phyloP scores from a whole-genome alignment of 2,329 filamentous ascomycete genomes.

The Phaeoacremonium minimum region DNA sequence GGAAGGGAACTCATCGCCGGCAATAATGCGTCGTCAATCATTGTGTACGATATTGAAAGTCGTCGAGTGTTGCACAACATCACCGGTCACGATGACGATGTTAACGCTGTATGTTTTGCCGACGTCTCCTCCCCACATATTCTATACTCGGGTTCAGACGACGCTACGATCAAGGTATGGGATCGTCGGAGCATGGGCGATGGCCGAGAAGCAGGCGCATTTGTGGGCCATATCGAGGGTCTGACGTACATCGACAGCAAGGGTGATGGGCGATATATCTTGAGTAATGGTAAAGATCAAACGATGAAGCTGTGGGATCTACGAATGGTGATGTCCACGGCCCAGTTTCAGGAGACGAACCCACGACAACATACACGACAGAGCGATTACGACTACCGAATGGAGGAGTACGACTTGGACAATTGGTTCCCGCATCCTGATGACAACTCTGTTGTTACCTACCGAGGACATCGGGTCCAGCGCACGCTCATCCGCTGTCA shows the following conservation, averaged over 20 bases:
- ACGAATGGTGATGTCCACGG: slow-evolving; percentile 77
- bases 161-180: slow-evolving; percentile 93
- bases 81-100: slow-evolving; percentile 77
- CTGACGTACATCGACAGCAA: slow-evolving; percentile 68
- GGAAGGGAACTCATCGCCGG: slow-evolving; percentile 88
- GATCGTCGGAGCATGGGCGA: slow-evolving; percentile 90
- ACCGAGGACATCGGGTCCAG: slow-evolving; percentile 83
- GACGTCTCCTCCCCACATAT: slow-evolving; percentile 87
- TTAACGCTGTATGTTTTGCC: slow-evolving; percentile 95
- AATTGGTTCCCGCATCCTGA: slow-evolving; percentile 70
- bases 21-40: slow-evolving; percentile 71
- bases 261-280: slow-evolving; percentile 72
- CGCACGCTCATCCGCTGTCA: slow-evolving; percentile 92
- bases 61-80: slow-evolving; percentile 70
- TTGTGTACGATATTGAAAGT: slow-evolving; percentile 90
- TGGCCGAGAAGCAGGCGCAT: slow-evolving; percentile 63
- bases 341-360: slow-evolving; percentile 53
- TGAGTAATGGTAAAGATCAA: slow-evolving; percentile 94
- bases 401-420: slow-evolving; percentile 58
- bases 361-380: slow-evolving; percentile 46
- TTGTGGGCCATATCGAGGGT: slow-evolving; percentile 63
- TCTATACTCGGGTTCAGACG: slow-evolving; percentile 92
- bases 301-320: slow-evolving; percentile 97
- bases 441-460: slow-evolving; percentile 91
- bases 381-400: slow-evolving; percentile 72